A percentile compares a stretch with the other conserved stretches of the same genome.
phyloP scores from a whole-genome alignment of 805 yeast species.

The Saitoella complicata region DNA sequence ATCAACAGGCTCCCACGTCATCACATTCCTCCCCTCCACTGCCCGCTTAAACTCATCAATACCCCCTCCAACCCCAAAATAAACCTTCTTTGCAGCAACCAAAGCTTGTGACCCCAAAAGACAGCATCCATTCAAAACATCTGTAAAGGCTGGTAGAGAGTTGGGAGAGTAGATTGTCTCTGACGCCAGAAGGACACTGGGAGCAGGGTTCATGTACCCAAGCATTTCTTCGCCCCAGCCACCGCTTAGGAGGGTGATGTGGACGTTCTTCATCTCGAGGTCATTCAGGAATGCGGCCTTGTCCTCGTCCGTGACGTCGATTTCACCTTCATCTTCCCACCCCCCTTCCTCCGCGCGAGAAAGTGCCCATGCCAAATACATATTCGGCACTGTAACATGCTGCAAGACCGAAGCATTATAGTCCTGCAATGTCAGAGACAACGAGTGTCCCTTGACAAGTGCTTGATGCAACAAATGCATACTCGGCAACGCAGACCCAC shows the following conservation, averaged over 20 bases:
- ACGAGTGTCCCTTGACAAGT: conserved; percentile 11
- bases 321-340: conserved; percentile 33
- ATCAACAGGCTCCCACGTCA: too few relatives aligned
- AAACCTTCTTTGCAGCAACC: conserved; percentile 28
- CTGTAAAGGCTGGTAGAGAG: conserved; percentile 36
- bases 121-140: conserved; percentile 15
- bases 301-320: conserved; percentile 38
- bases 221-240: conserved; percentile 54
- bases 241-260: conserved; percentile 49
- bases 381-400: conserved; percentile 75
- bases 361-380: conserved; percentile 32
- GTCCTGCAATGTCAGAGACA: conserved; percentile 43
- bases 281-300: conserved; percentile 27
- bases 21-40: too few relatives aligned
- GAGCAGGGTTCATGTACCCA: conserved; percentile 5
- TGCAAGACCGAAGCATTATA: conserved; percentile 70
- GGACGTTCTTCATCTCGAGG: conserved; percentile 24
- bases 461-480: conserved; percentile 33
- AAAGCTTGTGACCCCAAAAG: conserved; percentile 11
- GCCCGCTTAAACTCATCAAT: conserved; percentile 21
- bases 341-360: conserved; percentile 5
- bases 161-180: conserved; percentile 84
- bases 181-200: conserved; percentile 45
- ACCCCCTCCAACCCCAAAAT: conserved; percentile 33
- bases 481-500: conserved; percentile 82